Evolutionary conservation across 192 early-diverging fungal species (phyloP), one percentile per base, ranked within the genome.

Genomic region (Gryganskiella cystojenkinii): DNA sequence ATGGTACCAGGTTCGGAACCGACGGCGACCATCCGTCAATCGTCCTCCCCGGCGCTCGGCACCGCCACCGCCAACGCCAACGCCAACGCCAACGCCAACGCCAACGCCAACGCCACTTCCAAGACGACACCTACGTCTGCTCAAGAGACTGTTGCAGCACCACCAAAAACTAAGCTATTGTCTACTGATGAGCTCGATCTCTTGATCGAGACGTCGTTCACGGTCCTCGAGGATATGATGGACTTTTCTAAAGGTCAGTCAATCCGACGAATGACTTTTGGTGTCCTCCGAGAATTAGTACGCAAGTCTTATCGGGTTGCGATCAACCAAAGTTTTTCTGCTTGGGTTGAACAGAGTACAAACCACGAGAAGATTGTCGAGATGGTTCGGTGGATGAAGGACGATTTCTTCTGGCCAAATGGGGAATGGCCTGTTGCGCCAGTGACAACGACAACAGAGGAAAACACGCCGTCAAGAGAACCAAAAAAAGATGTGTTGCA

Each of bases 231-330:
- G 37, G 74, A 78, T 10, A 69, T 78, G 66, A 78, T 78, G 74
- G 74, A 78, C 22, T 78, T 78, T 20, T 78, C 74, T 27, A 78
- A 78, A 37, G 60, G 74, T n/a, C 74, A 78, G 49, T 78, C 74
- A n/a, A 78, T 78, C 40, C 74, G 74, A 3, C 60, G 74, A 1
- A 78, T 78, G 74, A 64, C 74, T 2, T 78, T 78, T 64, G 74
- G 74, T 5, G 40, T 78, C 47, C 61, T 78, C 6, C 59, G 67
- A 19, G 74, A 69, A 31, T 47, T 78, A 27, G 74, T 78, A n/a
- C 74, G 74, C 40, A 78, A 78, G 22, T 78, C 74, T 7, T 78
- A 78, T 51, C 60, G 74, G 2, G 66, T 56, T 0, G 74, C 74
- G 15, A 78, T 78, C 56, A 78, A 78, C 50, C 55, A 78, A 42